Conservation (phyloP, 495 filamentous ascomycete genomes). For the Aspergillus homomorphus region DNA sequence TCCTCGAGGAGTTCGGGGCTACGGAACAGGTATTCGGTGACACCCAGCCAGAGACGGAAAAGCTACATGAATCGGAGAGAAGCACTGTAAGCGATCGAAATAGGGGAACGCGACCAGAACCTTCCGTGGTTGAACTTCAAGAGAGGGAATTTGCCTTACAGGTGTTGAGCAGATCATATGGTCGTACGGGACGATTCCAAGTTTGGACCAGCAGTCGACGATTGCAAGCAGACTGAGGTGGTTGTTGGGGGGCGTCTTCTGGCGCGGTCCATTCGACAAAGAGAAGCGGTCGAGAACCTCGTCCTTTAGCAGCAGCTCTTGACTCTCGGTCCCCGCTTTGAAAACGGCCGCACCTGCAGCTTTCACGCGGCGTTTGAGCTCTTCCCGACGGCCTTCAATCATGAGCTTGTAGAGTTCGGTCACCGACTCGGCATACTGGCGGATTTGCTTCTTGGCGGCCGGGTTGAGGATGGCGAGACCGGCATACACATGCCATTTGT, state of each 20-base stretch:
- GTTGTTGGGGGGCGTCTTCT: constrained; percentile 75
- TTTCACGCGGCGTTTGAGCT: constrained; percentile 77
- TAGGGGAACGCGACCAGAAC: not conserved
- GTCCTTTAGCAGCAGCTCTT: constrained; percentile 72
- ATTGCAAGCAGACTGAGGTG: constrained; percentile 94
- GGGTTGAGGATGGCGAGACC: constrained; percentile 96
- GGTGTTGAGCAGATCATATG: constrained; percentile 99
- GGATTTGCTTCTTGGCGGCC: constrained; percentile 83
- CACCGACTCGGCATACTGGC: constrained; percentile 86
- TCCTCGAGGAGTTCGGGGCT: constrained; percentile 81
- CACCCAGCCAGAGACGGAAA: constrained; percentile 96
- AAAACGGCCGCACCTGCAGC: constrained; percentile 81
- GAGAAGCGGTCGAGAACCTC: constrained; percentile 86
- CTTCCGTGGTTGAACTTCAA: not conserved
- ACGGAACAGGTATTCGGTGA: constrained; percentile 94
- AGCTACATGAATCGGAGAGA: constrained; percentile 45
- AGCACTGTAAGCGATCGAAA: not conserved
- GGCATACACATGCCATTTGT: constrained; percentile 99
- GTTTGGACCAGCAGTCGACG: constrained; percentile 95
- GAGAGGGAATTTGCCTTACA: constrained; percentile 36
- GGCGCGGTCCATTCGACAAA: constrained; percentile 59
- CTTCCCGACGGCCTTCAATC: constrained; percentile 75
- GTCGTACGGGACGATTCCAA: constrained; percentile 93
- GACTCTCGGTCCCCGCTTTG: constrained; percentile 48
- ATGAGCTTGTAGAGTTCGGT: constrained; percentile 97